Percentiles rank a stretch among this genome's conserved stretches.
Evolutionary conservation across 1,139 yeast species (phyloP).

Genomic region (Zygoascus meyerae): DNA sequence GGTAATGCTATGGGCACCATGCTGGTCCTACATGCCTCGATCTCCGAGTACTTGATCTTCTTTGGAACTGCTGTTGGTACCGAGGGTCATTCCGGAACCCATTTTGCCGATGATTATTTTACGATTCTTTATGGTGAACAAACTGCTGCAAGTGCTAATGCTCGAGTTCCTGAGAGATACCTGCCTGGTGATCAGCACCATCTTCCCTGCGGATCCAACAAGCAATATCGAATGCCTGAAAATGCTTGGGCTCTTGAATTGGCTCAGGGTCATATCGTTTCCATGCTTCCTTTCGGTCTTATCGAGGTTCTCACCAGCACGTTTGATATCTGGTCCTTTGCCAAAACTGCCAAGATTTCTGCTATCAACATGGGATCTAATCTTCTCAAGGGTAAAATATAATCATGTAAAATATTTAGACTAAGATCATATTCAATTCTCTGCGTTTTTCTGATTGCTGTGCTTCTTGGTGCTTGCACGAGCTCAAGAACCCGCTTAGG

Average conservation of each 20-base stretch:
- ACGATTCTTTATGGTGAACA: slow-evolving; percentile 80
- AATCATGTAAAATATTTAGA: slow-evolving; percentile 14
- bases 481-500: too few species aligned
- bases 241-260: slow-evolving; percentile 78
- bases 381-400: slow-evolving; percentile 63
- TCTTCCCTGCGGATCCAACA: slow-evolving; percentile 61
- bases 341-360: slow-evolving; percentile 64
- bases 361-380: slow-evolving; percentile 72
- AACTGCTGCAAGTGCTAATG: slow-evolving; percentile 60
- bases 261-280: slow-evolving; percentile 98
- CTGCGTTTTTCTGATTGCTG: too few species aligned
- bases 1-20: slow-evolving; percentile 99
- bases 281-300: slow-evolving; percentile 95
- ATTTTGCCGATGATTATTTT: slow-evolving; percentile 94
- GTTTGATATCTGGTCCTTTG: slow-evolving; percentile 64
- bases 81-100: slow-evolving; percentile 94
- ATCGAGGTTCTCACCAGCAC: slow-evolving; percentile 76
- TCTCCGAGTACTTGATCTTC: slow-evolving; percentile 83
- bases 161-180: slow-evolving; percentile 59
- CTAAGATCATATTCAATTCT: not conserved
- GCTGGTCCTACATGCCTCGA: slow-evolving; percentile 93
- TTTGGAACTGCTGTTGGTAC: slow-evolving; percentile 89
- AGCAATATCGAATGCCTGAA: slow-evolving; percentile 80
- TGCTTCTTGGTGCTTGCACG: too few species aligned
- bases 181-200: slow-evolving; percentile 73